Conservation (phyloP, 495 filamentous ascomycete genomes). For the Podospora appendiculata region DNA sequence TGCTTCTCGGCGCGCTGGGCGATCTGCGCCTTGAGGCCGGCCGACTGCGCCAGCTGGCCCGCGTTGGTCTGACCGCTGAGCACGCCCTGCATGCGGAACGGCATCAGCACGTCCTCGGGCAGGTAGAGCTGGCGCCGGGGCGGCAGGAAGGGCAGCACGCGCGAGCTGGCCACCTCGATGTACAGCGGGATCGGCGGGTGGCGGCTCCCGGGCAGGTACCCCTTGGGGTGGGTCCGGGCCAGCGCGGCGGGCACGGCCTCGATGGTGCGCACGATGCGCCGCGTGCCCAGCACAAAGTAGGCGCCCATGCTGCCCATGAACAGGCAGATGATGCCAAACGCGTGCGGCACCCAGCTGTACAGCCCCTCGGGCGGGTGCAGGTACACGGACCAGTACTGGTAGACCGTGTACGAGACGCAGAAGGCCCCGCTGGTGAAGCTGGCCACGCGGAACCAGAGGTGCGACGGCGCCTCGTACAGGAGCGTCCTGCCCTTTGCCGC, state of each 20-base stretch:
- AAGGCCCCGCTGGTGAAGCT: constrained; percentile 48
- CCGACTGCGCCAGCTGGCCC: background rate
- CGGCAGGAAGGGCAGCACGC: constrained; percentile 29
- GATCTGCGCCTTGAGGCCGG: constrained; percentile 8
- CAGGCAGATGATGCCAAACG: constrained; percentile 36
- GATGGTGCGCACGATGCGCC: constrained; percentile 33
- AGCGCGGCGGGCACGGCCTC: constrained; percentile 22
- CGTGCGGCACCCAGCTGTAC: constrained; percentile 32
- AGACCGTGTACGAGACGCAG: constrained; percentile 50
- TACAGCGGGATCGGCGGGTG: constrained; percentile 12
- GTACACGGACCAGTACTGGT: constrained; percentile 43
- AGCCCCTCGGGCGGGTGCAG: constrained; percentile 36
- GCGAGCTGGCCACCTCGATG: constrained; percentile 29
- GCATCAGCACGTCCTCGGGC: constrained; percentile 29
- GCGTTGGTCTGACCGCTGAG: background rate
- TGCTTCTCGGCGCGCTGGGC: constrained; percentile 8
- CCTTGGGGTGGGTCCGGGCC: background rate
- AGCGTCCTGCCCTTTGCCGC: constrained; percentile 36
- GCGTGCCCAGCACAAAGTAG: constrained; percentile 37
- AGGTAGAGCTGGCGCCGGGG: constrained; percentile 20
- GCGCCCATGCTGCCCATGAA: constrained; percentile 37
- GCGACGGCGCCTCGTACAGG: constrained; percentile 55
- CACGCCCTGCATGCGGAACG: constrained; percentile 25
- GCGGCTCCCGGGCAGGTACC: background rate
- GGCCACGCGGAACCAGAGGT: constrained; percentile 48